phyloP scores from a whole-genome alignment of 306 rosid genomes.

The Glycine latifolia region DNA sequence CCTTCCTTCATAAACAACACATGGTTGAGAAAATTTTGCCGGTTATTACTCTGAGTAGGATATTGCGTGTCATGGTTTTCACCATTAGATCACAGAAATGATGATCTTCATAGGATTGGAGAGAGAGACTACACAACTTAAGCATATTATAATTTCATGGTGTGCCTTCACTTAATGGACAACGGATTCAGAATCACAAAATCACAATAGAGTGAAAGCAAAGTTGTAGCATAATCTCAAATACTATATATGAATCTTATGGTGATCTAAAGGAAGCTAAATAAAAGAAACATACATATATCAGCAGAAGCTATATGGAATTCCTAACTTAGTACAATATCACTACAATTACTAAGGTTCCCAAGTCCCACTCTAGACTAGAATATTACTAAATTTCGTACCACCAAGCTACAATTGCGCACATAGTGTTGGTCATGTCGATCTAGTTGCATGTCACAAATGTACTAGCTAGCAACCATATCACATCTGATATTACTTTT shows the following conservation, averaged over 20 bases:
- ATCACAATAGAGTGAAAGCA: no score
- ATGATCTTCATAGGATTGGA: conserved; percentile 35
- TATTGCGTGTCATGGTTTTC: conserved; percentile 55
- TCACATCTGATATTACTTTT: neutral
- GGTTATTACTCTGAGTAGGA: conserved; percentile 46
- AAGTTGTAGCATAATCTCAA: no score
- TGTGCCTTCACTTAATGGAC: neutral
- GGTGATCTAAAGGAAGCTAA: no score
- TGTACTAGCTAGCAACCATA: conserved; percentile 12
- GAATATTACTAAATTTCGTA: no score
- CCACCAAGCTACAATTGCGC: conserved; percentile 46
- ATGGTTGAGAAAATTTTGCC: conserved; percentile 55
- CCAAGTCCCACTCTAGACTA: neutral
- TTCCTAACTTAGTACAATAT: neutral
- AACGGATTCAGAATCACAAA: no score
- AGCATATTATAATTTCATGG: no score
- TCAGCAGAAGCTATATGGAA: neutral
- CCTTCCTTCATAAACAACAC: conserved; percentile 41
- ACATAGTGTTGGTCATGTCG: neutral
- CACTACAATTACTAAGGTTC: neutral
- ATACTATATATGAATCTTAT: no score
- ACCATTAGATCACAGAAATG: conserved; percentile 54
- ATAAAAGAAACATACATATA: neutral
- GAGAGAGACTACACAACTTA: conserved; percentile 29
- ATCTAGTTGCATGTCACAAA: neutral